These are phyloP conservation scores for Blumeria graminis DNA, from an alignment of 2,329 filamentous ascomycete species.

Conservation along the genomic window DNA sequence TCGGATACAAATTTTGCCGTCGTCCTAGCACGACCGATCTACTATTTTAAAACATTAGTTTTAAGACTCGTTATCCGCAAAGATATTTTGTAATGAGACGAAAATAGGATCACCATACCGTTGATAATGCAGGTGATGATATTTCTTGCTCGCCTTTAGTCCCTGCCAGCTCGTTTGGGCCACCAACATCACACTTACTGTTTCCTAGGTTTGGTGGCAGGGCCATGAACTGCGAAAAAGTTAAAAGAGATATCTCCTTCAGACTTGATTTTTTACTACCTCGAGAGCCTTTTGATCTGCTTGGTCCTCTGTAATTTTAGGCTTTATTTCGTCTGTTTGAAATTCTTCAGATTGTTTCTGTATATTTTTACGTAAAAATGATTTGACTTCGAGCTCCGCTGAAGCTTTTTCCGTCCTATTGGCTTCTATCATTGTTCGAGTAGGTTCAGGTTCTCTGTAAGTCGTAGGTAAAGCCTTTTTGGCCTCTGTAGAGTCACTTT, in stretches of 20 bases:
- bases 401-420: constrained; percentile 22
- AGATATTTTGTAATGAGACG: no score
- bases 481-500: constrained; percentile 17
- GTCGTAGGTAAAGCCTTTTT: constrained; percentile 23
- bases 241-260: constrained; percentile 18
- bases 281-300: constrained; percentile 21
- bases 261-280: constrained; percentile 26
- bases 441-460: constrained; percentile 15
- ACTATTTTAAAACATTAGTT: no score
- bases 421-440: constrained; percentile 14
- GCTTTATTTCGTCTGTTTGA: constrained; percentile 26
- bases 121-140: no score
- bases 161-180: no score
- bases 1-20: no score
- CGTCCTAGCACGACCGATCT: no score
- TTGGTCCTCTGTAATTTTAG: constrained; percentile 25
- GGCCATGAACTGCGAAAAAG: background rate
- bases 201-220: no score
- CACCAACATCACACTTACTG: no score
- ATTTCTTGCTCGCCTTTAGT: no score
- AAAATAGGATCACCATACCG: no score
- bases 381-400: constrained; percentile 31
- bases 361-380: constrained; percentile 25
- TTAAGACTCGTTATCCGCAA: no score
- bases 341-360: constrained; percentile 22